These are phyloP conservation scores for Aristolochia californica DNA, from an alignment of 164 flowering plant genomes.

Conservation along the genomic window DNA sequence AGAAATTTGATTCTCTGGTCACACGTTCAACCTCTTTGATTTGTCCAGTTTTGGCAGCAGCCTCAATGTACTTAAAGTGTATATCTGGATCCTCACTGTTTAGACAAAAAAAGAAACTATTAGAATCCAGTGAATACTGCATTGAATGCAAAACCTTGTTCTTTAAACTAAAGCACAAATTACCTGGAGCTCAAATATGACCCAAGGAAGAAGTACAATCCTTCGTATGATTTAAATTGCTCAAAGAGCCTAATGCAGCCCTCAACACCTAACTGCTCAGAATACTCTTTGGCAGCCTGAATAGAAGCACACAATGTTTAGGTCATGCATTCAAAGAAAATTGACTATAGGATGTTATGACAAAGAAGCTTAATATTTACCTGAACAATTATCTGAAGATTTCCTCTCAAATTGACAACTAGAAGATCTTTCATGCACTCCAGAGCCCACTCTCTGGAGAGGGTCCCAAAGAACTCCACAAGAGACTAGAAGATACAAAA, in stretches of 20 bases:
- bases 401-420: slow-evolving; percentile 85
- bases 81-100: slow-evolving; percentile 98
- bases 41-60: slow-evolving; percentile 99
- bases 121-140: neutral
- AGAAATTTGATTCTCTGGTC: slow-evolving; percentile 94
- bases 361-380: slow-evolving; percentile 19
- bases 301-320: neutral
- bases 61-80: slow-evolving; percentile 96
- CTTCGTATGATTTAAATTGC: slow-evolving; percentile 97
- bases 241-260: slow-evolving; percentile 93
- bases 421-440: slow-evolving; percentile 99
- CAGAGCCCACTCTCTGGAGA: slow-evolving; percentile 95
- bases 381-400: slow-evolving; percentile 99
- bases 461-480: slow-evolving; percentile 98
- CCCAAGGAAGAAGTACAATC: slow-evolving; percentile 92
- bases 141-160: neutral
- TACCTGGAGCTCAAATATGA: slow-evolving; percentile 97
- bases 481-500: slow-evolving; percentile 52
- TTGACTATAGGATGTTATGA: neutral
- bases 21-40: slow-evolving; percentile 98
- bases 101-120: slow-evolving; percentile 3
- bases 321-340: neutral
- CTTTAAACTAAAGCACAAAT: neutral
- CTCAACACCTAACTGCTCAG: slow-evolving; percentile 95
- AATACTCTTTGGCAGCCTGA: slow-evolving; percentile 93